Evolutionary conservation across 805 yeast species (phyloP).

Genomic region (Brettanomyces nanus): DNA sequence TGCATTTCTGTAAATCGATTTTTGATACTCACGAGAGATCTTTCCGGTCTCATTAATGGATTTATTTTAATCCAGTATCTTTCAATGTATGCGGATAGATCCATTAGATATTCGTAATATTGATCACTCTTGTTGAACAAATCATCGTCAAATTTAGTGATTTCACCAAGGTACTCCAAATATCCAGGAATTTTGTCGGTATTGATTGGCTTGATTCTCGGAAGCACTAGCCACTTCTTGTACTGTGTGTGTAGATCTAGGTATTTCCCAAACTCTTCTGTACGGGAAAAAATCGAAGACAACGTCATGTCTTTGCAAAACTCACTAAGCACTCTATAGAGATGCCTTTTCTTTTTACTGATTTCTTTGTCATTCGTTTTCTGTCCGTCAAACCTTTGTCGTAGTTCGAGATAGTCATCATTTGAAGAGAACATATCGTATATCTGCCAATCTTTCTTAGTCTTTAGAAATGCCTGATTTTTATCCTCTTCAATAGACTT

Average conservation of each 20-base stretch:
- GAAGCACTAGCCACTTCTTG: constrained; percentile 44
- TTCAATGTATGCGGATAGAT: constrained; percentile 35
- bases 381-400: neutral
- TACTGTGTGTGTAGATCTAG: constrained; percentile 50
- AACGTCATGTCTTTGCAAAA: constrained; percentile 33
- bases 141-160: constrained; percentile 17
- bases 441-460: constrained; percentile 14
- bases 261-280: constrained; percentile 57
- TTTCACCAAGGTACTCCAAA: constrained; percentile 32
- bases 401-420: constrained; percentile 7
- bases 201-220: constrained; percentile 11
- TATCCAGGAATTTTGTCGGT: constrained; percentile 13
- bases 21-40: constrained; percentile 20
- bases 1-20: constrained; percentile 7
- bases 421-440: constrained; percentile 26
- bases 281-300: constrained; percentile 42
- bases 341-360: constrained; percentile 9
- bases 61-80: constrained; percentile 38
- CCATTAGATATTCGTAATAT: neutral
- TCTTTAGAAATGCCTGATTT: neutral
- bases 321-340: constrained; percentile 4
- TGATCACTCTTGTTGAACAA: neutral
- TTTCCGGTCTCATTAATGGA: constrained; percentile 39
- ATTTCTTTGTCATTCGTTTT: neutral
- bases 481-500: constrained; percentile 18